Conservation (phyloP, 805 yeast genomes). For the Candida anglica region DNA sequence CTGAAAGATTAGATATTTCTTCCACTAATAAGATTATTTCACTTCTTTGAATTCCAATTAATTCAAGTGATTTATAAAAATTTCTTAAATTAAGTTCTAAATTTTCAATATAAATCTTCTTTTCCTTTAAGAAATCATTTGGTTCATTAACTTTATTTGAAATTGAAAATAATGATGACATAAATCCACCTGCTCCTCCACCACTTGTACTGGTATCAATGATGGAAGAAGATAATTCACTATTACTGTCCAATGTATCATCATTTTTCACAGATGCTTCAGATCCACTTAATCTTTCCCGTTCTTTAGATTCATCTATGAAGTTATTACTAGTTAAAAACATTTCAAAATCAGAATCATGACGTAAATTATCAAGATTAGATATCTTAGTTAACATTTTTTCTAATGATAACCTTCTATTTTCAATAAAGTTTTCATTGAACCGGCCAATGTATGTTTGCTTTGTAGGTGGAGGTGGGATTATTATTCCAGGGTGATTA, state of each 20-base stretch:
- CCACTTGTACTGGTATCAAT: conserved; percentile 24
- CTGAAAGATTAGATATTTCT: conserved; percentile 55
- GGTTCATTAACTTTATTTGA: conserved; percentile 69
- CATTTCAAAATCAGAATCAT: conserved; percentile 72
- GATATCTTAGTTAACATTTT: conserved; percentile 79
- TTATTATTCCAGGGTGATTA: conserved; percentile 83
- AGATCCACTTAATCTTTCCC: conserved; percentile 58
- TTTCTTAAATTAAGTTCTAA: conserved; percentile 70
- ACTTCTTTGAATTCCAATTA: conserved; percentile 68
- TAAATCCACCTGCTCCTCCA: conserved; percentile 55
- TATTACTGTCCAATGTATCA: conserved; percentile 33
- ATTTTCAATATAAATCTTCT: conserved; percentile 63
- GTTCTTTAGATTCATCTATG: conserved; percentile 59
- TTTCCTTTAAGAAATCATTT: conserved; percentile 72
- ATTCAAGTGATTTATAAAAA: conserved; percentile 66
- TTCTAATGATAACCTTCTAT: conserved; percentile 78
- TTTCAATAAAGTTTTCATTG: conserved; percentile 84
- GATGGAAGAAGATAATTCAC: conserved; percentile 15
- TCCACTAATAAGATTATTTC: conserved; percentile 67
- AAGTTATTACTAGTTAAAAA: conserved; percentile 77
- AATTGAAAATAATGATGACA: conserved; percentile 69
- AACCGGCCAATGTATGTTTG: conserved; percentile 92
- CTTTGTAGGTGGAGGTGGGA: conserved; percentile 92
- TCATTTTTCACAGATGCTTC: conserved; percentile 39
- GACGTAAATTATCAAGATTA: conserved; percentile 49